Evolutionary conservation across 805 yeast genomes (phyloP).

Genomic region (Wickerhamiella cacticola): DNA sequence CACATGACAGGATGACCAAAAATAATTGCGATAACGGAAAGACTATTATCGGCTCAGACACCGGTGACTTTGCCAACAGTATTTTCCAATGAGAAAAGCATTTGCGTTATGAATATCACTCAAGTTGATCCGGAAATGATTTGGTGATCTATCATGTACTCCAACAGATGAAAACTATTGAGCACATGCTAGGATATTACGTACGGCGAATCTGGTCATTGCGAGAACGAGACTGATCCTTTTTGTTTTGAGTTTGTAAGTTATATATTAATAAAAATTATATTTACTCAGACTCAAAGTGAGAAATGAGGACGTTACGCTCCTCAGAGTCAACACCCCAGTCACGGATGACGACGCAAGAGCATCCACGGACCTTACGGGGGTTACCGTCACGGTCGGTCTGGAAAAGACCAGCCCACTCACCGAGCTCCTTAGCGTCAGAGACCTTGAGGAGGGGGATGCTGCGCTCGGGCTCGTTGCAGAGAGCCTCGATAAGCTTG

Average conservation of each 20-base stretch:
- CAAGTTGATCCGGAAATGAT: no score
- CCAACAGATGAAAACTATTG: no score
- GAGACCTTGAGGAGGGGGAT: constrained; percentile 98
- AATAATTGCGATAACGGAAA: no score
- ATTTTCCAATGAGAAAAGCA: no score
- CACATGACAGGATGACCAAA: constrained; percentile 1
- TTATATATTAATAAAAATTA: not conserved
- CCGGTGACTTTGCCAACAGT: no score
- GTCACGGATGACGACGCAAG: constrained; percentile 98
- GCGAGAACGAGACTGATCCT: no score
- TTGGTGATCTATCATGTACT: no score
- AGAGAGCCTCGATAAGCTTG: constrained; percentile 97
- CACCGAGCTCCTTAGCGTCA: constrained; percentile 99
- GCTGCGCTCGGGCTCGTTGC: constrained; percentile 93
- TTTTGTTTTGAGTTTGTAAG: not conserved
- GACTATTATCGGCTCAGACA: no score
- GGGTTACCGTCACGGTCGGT: constrained; percentile 99
- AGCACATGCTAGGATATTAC: no score
- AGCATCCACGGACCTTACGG: constrained; percentile 99
- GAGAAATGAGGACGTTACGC: constrained; percentile 90
- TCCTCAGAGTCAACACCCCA: constrained; percentile 99
- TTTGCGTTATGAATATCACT: no score
- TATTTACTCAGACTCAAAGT: constrained; percentile 75
- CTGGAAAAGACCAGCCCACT: constrained; percentile 99
- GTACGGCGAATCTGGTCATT: no score